phyloP scores from a whole-genome alignment of 2,329 filamentous ascomycete species.

The Stenocarpella maydis region DNA sequence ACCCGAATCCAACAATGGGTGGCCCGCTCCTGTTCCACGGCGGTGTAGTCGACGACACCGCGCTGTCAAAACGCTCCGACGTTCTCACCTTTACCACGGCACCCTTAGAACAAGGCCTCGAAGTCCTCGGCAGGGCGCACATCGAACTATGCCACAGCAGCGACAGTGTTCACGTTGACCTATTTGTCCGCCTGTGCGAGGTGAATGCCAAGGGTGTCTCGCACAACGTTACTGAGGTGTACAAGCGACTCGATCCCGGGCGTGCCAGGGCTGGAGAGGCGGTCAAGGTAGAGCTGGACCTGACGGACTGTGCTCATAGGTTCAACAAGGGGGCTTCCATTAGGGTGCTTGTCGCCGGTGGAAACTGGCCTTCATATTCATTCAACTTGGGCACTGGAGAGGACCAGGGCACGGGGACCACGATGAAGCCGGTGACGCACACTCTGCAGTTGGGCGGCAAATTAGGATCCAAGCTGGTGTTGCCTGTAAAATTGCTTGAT shows the following conservation, averaged over 20 bases:
- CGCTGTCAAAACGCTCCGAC: slow-evolving; percentile 37
- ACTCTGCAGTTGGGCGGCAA: slow-evolving; percentile 23
- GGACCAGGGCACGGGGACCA: slow-evolving; percentile 34
- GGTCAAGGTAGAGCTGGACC: slow-evolving; percentile 30
- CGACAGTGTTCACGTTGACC: slow-evolving; percentile 39
- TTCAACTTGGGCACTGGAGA: slow-evolving; percentile 39
- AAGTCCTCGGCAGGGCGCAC: slow-evolving; percentile 38
- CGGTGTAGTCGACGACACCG: slow-evolving; percentile 37
- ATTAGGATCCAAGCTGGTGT: slow-evolving; percentile 16
- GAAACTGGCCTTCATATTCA: slow-evolving; percentile 36
- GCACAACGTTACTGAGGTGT: slow-evolving; percentile 39
- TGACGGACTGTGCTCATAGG: slow-evolving; percentile 38
- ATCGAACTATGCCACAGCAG: slow-evolving; percentile 40
- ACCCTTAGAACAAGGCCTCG: slow-evolving; percentile 36
- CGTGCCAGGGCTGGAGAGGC: neutral
- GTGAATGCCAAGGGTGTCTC: slow-evolving; percentile 39
- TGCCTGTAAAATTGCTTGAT: slow-evolving; percentile 19
- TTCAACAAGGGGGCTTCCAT: slow-evolving; percentile 38
- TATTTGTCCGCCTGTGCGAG: slow-evolving; percentile 40
- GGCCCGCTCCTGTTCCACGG: slow-evolving; percentile 31
- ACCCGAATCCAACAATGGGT: slow-evolving; percentile 40
- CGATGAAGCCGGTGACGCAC: slow-evolving; percentile 33
- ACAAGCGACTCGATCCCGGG: slow-evolving; percentile 35
- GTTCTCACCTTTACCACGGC: slow-evolving; percentile 38
- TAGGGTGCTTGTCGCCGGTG: slow-evolving; percentile 39